Evolutionary conservation across 352 stramenopile species (phyloP).

Genomic region (Phytophthora fragariaefolia): DNA sequence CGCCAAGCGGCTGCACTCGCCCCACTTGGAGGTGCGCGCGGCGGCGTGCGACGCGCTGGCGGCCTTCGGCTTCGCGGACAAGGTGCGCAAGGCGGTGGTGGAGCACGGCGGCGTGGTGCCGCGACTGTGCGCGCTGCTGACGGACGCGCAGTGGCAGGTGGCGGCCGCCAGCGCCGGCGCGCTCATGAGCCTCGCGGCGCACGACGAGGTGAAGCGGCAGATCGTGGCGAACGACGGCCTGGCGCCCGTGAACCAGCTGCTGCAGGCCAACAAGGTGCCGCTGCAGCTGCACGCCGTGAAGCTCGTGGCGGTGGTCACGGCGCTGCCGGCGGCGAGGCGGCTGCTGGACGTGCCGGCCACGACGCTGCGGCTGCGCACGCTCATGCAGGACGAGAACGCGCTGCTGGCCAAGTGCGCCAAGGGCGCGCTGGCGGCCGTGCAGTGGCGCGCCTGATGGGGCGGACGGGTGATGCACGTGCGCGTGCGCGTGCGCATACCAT

Average conservation of each 20-base stretch:
- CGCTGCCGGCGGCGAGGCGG: constrained; percentile 57
- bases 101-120: constrained; percentile 57
- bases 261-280: constrained; percentile 61
- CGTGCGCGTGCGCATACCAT: no score
- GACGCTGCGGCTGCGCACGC: constrained; percentile 53
- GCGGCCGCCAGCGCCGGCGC: constrained; percentile 55
- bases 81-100: constrained; percentile 60
- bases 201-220: constrained; percentile 75
- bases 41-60: constrained; percentile 63
- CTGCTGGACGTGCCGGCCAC: constrained; percentile 59
- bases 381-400: constrained; percentile 53
- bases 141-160: constrained; percentile 63
- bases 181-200: constrained; percentile 68
- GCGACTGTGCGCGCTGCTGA: constrained; percentile 63
- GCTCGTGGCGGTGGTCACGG: constrained; percentile 63
- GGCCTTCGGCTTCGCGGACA: constrained; percentile 66
- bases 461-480: no score
- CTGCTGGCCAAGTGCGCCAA: constrained; percentile 68
- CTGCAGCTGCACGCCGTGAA: constrained; percentile 77
- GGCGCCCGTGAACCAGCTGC: constrained; percentile 58
- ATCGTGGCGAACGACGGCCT: constrained; percentile 61
- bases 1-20: constrained; percentile 51
- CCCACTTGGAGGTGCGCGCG: constrained; percentile 43
- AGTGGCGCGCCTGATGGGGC: constrained; percentile 59
- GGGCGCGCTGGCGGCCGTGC: constrained; percentile 56